Base-by-base conservation (phyloP, 768 basidiomycete species). In the Psilocybe sp. region DNA sequence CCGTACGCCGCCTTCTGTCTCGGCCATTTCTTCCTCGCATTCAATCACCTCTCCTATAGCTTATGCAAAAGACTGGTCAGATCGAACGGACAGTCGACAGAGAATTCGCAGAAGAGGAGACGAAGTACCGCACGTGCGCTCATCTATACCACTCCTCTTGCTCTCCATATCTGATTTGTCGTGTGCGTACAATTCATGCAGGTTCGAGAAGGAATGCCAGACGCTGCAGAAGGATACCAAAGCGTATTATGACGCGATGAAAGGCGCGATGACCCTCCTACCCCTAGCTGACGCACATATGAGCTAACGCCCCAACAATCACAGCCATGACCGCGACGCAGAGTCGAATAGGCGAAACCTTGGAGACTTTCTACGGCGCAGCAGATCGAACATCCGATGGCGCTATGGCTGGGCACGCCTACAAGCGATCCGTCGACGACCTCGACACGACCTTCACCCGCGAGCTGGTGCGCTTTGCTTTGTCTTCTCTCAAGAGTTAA, bases 51-150 rank as follows among this genome's bases (percentile, higher is more conserved):
- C 35, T 37, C 48, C 28, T 20, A 38, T 63, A 93, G 90, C 79
- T 98, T 60, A 79, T 96, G 66, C 95, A 98, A 77, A 98, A 98
- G 82, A 96, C 95, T 1, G 96, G 96, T 49, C 95, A 98, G 70
- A 92, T 98, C 52, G 96, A 98, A 65, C 79, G 94, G 23, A 98
- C 96, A 0, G 82, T 97, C 19, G 96, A 98, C 69, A 75, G 90
- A 44, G 94, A 98, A 62, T 98, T 97, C 61, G 77, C 86, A 12
- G 87, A 94, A 50, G 95, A 97, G 68, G 92, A 97, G 66, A 81
- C 85, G 42, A 90, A 94, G 64, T 98, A 84, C 75, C 82, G 84
- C 73, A 80, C 80, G 95, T 97, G 66, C 66, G 92, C 73, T 3
- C 35, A 9, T 37, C 34, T 9, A n/a, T n/a, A n/a, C 18, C 5